phyloP scores from a whole-genome alignment of 257 asterid species.

The Eucommia ulmoides region DNA sequence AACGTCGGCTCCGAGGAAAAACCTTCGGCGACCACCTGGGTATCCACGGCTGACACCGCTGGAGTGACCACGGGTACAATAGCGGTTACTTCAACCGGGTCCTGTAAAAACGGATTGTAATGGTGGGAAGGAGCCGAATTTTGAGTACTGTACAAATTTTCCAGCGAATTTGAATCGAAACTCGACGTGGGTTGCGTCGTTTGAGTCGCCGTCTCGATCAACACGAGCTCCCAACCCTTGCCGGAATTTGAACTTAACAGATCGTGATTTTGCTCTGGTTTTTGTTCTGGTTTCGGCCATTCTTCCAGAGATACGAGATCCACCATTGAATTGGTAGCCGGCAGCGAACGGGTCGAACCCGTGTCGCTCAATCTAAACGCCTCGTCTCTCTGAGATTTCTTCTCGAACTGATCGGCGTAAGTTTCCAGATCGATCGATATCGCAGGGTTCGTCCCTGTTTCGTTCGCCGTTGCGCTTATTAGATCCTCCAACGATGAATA shows the following conservation, averaged over 20 bases:
- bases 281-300: background rate
- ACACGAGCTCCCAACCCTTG: background rate
- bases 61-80: background rate
- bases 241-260: background rate
- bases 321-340: background rate
- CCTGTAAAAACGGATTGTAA: background rate
- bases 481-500: background rate
- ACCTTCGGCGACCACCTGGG: no score
- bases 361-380: background rate
- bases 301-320: background rate
- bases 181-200: background rate
- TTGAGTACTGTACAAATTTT: background rate
- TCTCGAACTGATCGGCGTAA: background rate
- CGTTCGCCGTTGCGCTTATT: background rate
- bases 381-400: background rate
- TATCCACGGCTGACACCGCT: background rate
- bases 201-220: background rate
- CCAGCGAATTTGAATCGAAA: background rate
- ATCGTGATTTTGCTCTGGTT: background rate
- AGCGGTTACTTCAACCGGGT: background rate
- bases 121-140: background rate
- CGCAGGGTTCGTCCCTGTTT: background rate
- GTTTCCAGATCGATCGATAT: background rate
- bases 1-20: background rate
- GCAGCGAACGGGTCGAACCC: background rate